Base-by-base conservation (phyloP, 805 yeast genomes). In the Saccharomyces jurei region DNA sequence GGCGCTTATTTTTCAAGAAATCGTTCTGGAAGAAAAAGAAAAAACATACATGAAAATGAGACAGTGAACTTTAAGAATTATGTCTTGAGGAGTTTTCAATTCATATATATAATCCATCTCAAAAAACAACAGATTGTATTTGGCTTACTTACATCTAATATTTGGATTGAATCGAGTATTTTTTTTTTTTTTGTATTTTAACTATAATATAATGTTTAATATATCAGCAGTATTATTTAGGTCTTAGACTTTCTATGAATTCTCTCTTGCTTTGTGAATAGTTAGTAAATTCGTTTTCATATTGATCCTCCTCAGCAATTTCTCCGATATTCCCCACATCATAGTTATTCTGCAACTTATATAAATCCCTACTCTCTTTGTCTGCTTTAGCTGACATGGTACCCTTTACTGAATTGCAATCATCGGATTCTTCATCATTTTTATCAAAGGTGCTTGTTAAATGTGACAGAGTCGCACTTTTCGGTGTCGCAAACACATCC, bases 261-360 rank as follows among this genome's bases (percentile, higher is more conserved):
- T 72, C 73, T 58, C 73, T 69, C 58, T 74, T 77, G 57, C 71
- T 78, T 52, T 69, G 70, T 6, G 71, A 63, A 57, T 78, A 77
- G 57, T 76, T 77, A 1, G 81, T 75, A 51, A 74, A 76, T 50
- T 75, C 78, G 55, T 76, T 74, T 58, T 73, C 77, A 54, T 74
- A 74, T 54, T 73, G 77, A 57, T 74, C 78, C 54, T 74, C 78
- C 53, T 74, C 77, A n/a, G 68, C 67, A 14, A 74, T 73, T 50
- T 71, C 74, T 48, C 62, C 54, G 1, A 65, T 58, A 46, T 68
- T 67, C 6, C 56, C 58, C 11, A 63, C 55, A 41, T 71, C 65
- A 55, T 71, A 70, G 56, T 69, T 71, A 53, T 70, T 70, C 54
- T 69, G 70, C 53, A 71, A 51, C 29, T 62, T 63, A 54, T 71